Evolutionary conservation across 108 stramenopile species (phyloP).

Genomic region (Cyclostephanos tholiformis): DNA sequence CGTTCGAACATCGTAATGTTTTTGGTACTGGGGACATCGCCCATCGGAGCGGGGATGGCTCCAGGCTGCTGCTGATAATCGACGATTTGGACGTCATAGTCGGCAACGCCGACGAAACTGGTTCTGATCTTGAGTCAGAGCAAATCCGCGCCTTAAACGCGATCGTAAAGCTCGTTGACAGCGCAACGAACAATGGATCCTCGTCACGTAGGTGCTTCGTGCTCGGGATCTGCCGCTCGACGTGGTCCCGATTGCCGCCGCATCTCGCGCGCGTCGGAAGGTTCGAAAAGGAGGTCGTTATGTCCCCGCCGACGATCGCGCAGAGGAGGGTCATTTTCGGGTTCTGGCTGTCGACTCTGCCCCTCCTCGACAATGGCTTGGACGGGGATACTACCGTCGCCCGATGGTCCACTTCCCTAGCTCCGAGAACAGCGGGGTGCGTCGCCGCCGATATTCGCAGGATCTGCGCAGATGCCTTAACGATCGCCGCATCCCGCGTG

Average conservation of each 20-base stretch:
- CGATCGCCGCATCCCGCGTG: constrained; percentile 39
- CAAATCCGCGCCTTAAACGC: constrained; percentile 54
- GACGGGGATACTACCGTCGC: background rate
- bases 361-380: background rate
- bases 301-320: constrained; percentile 70
- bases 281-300: constrained; percentile 67
- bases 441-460: constrained; percentile 76
- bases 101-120: constrained; percentile 40
- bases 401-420: constrained; percentile 60
- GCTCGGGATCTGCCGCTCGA: constrained; percentile 58
- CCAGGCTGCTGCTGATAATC: constrained; percentile 53
- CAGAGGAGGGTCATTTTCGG: constrained; percentile 68
- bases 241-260: constrained; percentile 50
- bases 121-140: constrained; percentile 47
- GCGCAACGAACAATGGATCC: constrained; percentile 9
- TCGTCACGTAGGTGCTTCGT: constrained; percentile 27
- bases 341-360: constrained; percentile 51
- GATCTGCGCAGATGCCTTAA: constrained; percentile 68
- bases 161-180: constrained; percentile 57
- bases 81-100: constrained; percentile 74
- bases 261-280: constrained; percentile 66
- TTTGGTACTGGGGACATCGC: background rate
- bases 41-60: background rate
- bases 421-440: constrained; percentile 70
- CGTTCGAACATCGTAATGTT: constrained; percentile 17